These are phyloP conservation scores for Exutisphaerella laricina DNA, from an alignment of 2,329 filamentous ascomycete genomes.

Conservation along the genomic window DNA sequence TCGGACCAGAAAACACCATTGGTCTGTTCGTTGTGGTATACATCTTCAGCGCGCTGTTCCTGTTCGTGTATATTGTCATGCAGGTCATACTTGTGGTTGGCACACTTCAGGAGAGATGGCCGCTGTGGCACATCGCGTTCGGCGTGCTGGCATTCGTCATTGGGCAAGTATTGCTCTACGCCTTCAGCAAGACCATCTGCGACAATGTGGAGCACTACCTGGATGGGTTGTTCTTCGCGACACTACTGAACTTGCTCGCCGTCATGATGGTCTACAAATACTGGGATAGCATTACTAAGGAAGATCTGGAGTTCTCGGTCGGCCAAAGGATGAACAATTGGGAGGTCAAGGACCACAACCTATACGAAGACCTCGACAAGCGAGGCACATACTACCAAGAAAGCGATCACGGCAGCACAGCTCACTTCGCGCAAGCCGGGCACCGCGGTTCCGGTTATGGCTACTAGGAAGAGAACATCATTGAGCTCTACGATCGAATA, in stretches of 20 bases:
- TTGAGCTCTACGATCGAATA: neutral
- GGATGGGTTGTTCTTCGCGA: conserved; percentile 90
- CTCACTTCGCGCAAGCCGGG: conserved; percentile 35
- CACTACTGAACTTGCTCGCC: conserved; percentile 83
- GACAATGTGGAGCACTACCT: conserved; percentile 81
- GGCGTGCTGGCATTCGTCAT: conserved; percentile 86
- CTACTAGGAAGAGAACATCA: conserved; percentile 11
- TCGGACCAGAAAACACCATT: conserved; percentile 77
- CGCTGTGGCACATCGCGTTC: conserved; percentile 83
- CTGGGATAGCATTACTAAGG: conserved; percentile 98
- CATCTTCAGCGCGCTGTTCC: conserved; percentile 78
- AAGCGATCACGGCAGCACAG: conserved; percentile 54
- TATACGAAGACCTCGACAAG: conserved; percentile 72
- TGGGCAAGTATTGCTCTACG: conserved; percentile 89
- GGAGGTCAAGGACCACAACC: conserved; percentile 84
- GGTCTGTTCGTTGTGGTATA: conserved; percentile 90
- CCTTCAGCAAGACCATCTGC: conserved; percentile 81
- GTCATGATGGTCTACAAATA: conserved; percentile 99
- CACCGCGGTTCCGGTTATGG: conserved; percentile 20
- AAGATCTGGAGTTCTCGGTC: conserved; percentile 97
- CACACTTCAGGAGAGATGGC: conserved; percentile 93
- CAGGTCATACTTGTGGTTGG: conserved; percentile 83
- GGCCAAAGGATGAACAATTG: conserved; percentile 94
- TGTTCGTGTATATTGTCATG: conserved; percentile 79
- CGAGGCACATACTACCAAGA: conserved; percentile 67